Evolutionary conservation across 805 yeast genomes (phyloP).

Genomic region (Saturnispora dispora): DNA sequence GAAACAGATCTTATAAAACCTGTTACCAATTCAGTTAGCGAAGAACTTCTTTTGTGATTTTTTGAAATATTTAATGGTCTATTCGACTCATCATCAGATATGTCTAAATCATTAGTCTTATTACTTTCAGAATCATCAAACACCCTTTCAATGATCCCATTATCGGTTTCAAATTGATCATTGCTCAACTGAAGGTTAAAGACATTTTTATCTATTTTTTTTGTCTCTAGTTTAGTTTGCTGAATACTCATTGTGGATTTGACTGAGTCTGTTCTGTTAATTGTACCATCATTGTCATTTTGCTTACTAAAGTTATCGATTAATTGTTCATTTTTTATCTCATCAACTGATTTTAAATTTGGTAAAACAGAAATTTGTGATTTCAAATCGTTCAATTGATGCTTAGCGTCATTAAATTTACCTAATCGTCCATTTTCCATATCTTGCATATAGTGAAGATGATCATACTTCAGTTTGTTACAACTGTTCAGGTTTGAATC

Average conservation of each 20-base stretch:
- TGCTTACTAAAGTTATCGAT: conserved; percentile 19
- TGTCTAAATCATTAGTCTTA: background rate
- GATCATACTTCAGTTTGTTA: conserved; percentile 19
- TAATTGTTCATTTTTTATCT: conserved; percentile 3
- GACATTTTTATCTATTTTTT: conserved; percentile 13
- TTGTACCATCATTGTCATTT: conserved; percentile 7
- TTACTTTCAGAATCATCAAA: conserved; percentile 1
- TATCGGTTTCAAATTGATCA: conserved; percentile 20
- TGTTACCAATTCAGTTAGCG: conserved; percentile 17
- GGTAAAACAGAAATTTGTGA: conserved; percentile 10
- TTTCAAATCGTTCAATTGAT: conserved; percentile 13
- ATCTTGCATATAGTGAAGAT: conserved; percentile 23
- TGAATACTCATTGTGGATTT: conserved; percentile 24
- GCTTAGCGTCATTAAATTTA: conserved; percentile 6
- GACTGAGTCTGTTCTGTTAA: conserved; percentile 24
- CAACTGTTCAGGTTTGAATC: conserved; percentile 9
- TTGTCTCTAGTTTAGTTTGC: conserved; percentile 22
- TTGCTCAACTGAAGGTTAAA: conserved; percentile 14
- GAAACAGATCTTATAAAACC: conserved; percentile 17
- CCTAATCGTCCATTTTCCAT: conserved; percentile 16
- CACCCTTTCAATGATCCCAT: conserved; percentile 12
- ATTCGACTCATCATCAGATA: conserved; percentile 1
- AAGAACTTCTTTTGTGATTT: conserved; percentile 4
- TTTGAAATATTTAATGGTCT: background rate
- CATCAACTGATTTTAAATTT: conserved; percentile 8